Evolutionary conservation across 1,139 yeast genomes (phyloP), one percentile per base, ranked within the genome.

Genomic region (Pichia sp.): DNA sequence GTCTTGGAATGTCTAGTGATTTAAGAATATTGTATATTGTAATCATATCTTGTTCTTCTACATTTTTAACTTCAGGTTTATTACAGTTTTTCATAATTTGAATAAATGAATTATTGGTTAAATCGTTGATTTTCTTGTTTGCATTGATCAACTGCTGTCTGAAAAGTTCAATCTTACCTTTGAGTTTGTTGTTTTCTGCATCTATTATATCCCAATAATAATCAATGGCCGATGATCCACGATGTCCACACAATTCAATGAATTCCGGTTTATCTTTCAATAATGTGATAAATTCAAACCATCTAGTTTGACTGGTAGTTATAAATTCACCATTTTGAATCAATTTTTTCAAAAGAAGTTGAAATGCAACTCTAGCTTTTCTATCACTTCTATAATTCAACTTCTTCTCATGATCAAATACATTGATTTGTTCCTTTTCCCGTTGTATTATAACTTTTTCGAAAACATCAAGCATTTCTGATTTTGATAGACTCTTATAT

Each of bases 181-280:
- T 73, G 34, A 83, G 56, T 3, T 69, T 56, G 44, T 79, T 74
- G 26, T 71, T 70, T 52, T 78, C 76, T 41, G 76, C 81, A 51
- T 83, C 89, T 2, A 82, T 71, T 1, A 74, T 57, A 58, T 89
- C 96, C 77, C 87, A 75, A 54, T 84, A 86, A 33, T 86, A 62
- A 47, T 88, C 95, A 28, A 82, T 57, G 0, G 95, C 84, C 1
- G 79, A 70, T 0, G 96, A 87, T 0, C 96, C 96, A 33, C 76
- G 70, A 45, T 89, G 71, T 0, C 95, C 95, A 46, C 88, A 71
- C 32, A 87, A 53, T 19, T 72, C 77, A 14, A 73, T 57, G 54
- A 82, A 87, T 15, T 78, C 65, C 40, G 67, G 70, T 45, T 82
- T 82, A 23, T 74, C 71, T 50, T 76, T 78, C 2, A 88, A 54